Percentiles rank a stretch among this genome's conserved stretches.
Conservation (phyloP, 495 filamentous ascomycete genomes). For the Copromyces sp. region DNA sequence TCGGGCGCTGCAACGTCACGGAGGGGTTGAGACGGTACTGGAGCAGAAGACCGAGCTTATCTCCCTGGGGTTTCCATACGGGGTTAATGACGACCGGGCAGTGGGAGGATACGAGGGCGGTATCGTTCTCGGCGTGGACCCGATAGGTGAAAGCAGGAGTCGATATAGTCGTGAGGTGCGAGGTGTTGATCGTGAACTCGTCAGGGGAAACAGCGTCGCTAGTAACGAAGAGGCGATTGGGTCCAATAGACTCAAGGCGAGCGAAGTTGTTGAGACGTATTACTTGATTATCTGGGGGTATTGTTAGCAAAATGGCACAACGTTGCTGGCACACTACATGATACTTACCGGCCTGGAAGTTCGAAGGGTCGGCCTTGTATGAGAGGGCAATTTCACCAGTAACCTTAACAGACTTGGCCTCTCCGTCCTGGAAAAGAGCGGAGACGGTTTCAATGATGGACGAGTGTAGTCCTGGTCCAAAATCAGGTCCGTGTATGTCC, state of each 20-base stretch:
- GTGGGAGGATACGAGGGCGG: constrained; percentile 42
- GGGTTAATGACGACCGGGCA: constrained; percentile 69
- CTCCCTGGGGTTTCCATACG: constrained; percentile 72
- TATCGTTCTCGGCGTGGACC: constrained; percentile 63
- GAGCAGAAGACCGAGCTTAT: constrained; percentile 73
- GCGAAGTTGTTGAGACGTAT: constrained; percentile 87
- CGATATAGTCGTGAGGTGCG: constrained; percentile 58
- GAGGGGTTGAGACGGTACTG: constrained; percentile 78
- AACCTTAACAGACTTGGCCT: constrained; percentile 59
- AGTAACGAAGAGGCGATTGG: constrained; percentile 81
- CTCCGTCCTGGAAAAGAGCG: constrained; percentile 68
- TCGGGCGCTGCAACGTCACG: constrained; percentile 40
- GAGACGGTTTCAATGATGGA: constrained; percentile 89
- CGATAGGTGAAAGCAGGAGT: constrained; percentile 87
- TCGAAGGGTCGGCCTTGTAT: constrained; percentile 54
- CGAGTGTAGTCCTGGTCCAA: constrained; percentile 68
- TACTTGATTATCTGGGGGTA: constrained; percentile 40
- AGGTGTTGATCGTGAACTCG: constrained; percentile 67
- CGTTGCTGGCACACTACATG: background rate
- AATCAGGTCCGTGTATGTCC: constrained; percentile 63
- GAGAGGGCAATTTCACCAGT: constrained; percentile 86
- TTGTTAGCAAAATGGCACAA: background rate
- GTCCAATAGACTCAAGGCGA: constrained; percentile 86
- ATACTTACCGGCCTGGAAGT: constrained; percentile 14
- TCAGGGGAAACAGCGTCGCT: constrained; percentile 55